Evolutionary conservation across 306 rosid genomes (phyloP), one percentile per base, ranked within the genome.

Genomic region (Albizia julibrissin): DNA sequence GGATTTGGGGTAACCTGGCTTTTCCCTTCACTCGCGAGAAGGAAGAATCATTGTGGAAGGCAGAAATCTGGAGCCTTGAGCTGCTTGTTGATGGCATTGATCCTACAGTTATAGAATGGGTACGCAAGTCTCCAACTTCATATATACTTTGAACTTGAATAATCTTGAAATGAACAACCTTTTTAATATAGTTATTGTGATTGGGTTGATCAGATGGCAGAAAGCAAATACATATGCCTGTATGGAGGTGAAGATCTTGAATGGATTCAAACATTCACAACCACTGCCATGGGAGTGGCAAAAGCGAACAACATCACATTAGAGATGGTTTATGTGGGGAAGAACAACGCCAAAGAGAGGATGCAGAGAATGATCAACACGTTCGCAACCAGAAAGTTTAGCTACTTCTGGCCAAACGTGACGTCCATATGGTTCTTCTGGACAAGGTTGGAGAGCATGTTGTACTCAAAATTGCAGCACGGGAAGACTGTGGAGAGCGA

Each of bases 201-300:
- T 34, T 67, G 58, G 11, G 39, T 43, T 73, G 6, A 11, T 7
- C 75, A 82, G 85, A 82, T 82, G 42, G 1, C 50, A 58, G 85
- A 82, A 42, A 46, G 40, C 46, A 82, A 29, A 15, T 1, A 26
- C 31, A 76, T 82, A 76, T 82, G 85, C 77, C 8, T 82, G 3
- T 82, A 82, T n/a, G 81, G 85, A 31, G 85, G 85, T 29, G 81
- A 82, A 26, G 65, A 82, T 11, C 66, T 82, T 3, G 72, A 82
- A 12, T 82, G 81, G 85, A 76, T 76, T 71, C 61, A 64, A 82
- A n/a, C 29, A 71, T 76, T 82, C 49, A 82, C 85, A 29, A 52
- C 13, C 3, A 43, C 71, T 2, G 65, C 77, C 13, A 31, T 8
- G 40, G 37, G 15, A 12, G 69, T 76, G 8, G 81, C 85, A n/a